These are phyloP conservation scores for Mycena floridula DNA, from an alignment of 768 basidiomycete genomes.

Conservation along the genomic window DNA sequence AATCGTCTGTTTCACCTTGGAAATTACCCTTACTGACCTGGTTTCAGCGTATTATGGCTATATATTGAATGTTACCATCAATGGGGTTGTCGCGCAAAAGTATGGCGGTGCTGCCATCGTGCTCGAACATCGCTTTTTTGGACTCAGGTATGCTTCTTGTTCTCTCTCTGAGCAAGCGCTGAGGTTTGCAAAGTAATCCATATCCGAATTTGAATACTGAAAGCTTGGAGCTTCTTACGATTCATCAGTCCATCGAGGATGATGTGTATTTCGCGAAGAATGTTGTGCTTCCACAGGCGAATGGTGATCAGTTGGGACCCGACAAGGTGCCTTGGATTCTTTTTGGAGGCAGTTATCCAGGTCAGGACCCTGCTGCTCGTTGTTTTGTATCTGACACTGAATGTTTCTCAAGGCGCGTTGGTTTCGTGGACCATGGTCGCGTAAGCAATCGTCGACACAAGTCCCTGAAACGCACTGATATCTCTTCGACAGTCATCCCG, in stretches of 20 bases:
- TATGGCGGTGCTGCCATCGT: slow-evolving; percentile 58
- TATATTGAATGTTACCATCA: slow-evolving; percentile 58
- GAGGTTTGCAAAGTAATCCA: no score
- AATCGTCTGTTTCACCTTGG: slow-evolving; percentile 7
- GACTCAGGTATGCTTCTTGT: no score
- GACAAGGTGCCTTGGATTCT: slow-evolving; percentile 45
- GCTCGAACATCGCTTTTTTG: slow-evolving; percentile 72
- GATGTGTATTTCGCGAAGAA: slow-evolving; percentile 64
- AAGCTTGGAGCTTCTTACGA: slow-evolving; percentile 55
- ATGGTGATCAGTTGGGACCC: slow-evolving; percentile 55
- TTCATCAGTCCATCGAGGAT: slow-evolving; percentile 73
- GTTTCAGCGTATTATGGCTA: slow-evolving; percentile 41
- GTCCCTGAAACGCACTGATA: not conserved
- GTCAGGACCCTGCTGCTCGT: slow-evolving; percentile 1
- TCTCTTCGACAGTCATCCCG: slow-evolving; percentile 40
- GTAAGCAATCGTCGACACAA: slow-evolving; percentile 2
- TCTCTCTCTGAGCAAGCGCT: no score
- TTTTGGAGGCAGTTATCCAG: slow-evolving; percentile 44
- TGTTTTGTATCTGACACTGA: not conserved
- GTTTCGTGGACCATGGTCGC: slow-evolving; percentile 11
- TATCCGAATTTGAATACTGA: slow-evolving; percentile 49
- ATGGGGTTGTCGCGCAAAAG: slow-evolving; percentile 60
- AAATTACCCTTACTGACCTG: slow-evolving; percentile 7
- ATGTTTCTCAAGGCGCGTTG: slow-evolving; percentile 2
- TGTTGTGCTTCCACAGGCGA: slow-evolving; percentile 61